A percentile compares a stretch with the other conserved stretches of the same genome.
phyloP scores from a whole-genome alignment of 768 basidiomycete genomes.

The Naganishia randhawae region DNA sequence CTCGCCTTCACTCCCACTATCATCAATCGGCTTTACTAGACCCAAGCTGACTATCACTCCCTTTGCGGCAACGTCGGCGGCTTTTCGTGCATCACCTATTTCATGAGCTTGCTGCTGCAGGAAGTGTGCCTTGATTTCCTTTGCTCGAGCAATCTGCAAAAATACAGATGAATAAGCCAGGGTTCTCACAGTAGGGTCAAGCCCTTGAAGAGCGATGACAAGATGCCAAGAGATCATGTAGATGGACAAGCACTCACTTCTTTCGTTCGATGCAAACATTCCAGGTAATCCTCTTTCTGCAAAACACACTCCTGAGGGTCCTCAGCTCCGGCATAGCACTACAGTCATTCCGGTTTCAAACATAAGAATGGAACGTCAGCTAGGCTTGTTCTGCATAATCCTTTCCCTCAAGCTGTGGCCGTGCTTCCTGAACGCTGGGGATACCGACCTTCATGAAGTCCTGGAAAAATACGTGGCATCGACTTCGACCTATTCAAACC shows the following conservation, averaged over 20 bases:
- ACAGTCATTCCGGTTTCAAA: not conserved
- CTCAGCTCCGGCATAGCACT: constrained; percentile 85
- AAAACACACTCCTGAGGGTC: constrained; percentile 66
- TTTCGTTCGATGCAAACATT: constrained; percentile 83
- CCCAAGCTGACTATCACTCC: constrained; percentile 73
- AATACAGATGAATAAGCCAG: not conserved
- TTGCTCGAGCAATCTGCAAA: constrained; percentile 62
- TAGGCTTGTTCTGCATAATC: too few relatives aligned
- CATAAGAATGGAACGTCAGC: not conserved
- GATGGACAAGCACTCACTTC: constrained; percentile 60
- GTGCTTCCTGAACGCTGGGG: too few relatives aligned
- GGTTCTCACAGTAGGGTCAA: too few relatives aligned
- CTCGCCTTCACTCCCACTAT: constrained; percentile 41
- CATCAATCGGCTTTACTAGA: constrained; percentile 59
- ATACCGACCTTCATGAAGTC: constrained; percentile 54
- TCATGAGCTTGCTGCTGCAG: constrained; percentile 62
- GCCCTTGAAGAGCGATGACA: too few relatives aligned
- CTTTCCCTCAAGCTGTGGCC: too few relatives aligned
- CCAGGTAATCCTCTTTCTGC: constrained; percentile 79
- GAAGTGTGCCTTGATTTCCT: constrained; percentile 68
- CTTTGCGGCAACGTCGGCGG: constrained; percentile 66
- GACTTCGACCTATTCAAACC: constrained; percentile 13
- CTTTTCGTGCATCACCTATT: constrained; percentile 67
- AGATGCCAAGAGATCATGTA: too few relatives aligned
- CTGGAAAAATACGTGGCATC: constrained; percentile 90